These are phyloP conservation scores for Nitzschia sp. DNA, from an alignment of 108 stramenopile genomes.

Conservation along the genomic window DNA sequence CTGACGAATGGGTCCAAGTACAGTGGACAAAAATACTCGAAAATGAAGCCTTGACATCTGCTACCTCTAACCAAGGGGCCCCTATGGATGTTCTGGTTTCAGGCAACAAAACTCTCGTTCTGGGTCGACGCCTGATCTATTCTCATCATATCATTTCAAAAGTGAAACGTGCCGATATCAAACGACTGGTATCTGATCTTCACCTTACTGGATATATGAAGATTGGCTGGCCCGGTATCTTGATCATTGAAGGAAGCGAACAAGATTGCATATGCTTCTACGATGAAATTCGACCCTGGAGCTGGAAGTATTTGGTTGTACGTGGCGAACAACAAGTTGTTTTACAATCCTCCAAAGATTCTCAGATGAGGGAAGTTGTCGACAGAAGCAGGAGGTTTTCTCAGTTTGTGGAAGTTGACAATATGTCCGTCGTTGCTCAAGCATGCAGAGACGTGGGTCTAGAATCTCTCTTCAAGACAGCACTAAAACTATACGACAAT, in stretches of 20 bases:
- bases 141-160: constrained; percentile 88
- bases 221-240: constrained; percentile 82
- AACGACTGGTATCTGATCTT: constrained; percentile 51
- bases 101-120: neutral
- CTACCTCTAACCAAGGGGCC: neutral
- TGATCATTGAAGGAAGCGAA: constrained; percentile 72
- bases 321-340: constrained; percentile 64
- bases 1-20: constrained; percentile 69
- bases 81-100: neutral
- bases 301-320: constrained; percentile 77
- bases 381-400: constrained; percentile 42
- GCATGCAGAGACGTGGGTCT: constrained; percentile 64
- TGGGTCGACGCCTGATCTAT: constrained; percentile 72
- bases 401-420: constrained; percentile 47
- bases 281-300: constrained; percentile 62
- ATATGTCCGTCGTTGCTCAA: constrained; percentile 65
- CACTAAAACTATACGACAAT: constrained; percentile 61
- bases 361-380: constrained; percentile 6
- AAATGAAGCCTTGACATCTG: neutral
- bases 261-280: constrained; percentile 55
- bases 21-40: constrained; percentile 43
- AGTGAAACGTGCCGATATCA: constrained; percentile 63
- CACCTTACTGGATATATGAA: constrained; percentile 72
- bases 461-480: constrained; percentile 62
- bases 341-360: neutral